phyloP scores from a whole-genome alignment of 768 basidiomycete genomes.

The Termitomyces sp. region DNA sequence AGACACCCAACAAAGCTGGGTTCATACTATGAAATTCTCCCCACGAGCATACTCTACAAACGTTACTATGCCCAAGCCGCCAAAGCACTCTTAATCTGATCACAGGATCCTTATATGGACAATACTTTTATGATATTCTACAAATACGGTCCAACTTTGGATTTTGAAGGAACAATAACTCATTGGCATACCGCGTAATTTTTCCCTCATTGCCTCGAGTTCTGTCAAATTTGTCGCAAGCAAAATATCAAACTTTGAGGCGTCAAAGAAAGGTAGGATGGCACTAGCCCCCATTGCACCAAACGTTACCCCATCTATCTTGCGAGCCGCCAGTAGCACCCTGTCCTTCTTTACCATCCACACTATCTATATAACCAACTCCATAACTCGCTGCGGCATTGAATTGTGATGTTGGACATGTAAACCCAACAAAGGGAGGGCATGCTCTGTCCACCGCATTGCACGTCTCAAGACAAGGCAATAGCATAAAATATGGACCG shows the following conservation, averaged over 20 bases:
- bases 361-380: conserved; percentile 65
- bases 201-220: too few relatives aligned
- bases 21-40: too few relatives aligned
- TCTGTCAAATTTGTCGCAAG: neutral
- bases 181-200: too few relatives aligned
- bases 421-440: conserved; percentile 65
- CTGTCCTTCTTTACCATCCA: conserved; percentile 35
- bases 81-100: too few relatives aligned
- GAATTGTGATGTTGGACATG: conserved; percentile 55
- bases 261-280: neutral
- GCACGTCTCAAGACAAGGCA: conserved; percentile 81
- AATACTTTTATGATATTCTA: too few relatives aligned
- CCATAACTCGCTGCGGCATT: conserved; percentile 70
- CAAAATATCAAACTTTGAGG: neutral
- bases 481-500: conserved; percentile 49
- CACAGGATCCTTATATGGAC: too few relatives aligned
- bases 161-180: too few relatives aligned
- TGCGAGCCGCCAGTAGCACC: conserved; percentile 52
- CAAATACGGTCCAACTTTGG: too few relatives aligned
- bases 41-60: too few relatives aligned
- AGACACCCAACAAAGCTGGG: too few relatives aligned
- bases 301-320: conserved; percentile 71
- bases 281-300: conserved; percentile 48
- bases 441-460: conserved; percentile 69
- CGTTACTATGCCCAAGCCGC: too few relatives aligned